These are phyloP conservation scores for Funneliformis geosporum DNA, from an alignment of 192 early-diverging fungal species.

Conservation along the genomic window DNA sequence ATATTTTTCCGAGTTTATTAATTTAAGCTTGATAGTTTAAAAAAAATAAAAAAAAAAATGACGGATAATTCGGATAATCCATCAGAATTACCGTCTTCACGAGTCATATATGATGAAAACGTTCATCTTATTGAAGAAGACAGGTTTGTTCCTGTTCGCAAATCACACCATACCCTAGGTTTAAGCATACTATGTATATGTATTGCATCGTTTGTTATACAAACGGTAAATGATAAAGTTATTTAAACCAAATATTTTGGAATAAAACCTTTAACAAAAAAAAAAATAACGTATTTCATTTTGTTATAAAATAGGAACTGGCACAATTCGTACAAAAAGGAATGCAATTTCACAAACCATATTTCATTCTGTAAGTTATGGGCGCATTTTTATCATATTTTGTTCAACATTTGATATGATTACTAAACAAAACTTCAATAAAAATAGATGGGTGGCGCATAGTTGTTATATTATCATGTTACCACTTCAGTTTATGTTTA, in stretches of 20 bases:
- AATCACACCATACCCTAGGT: not conserved
- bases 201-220: constrained; percentile 24
- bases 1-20: too few species aligned
- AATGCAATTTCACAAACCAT: constrained; percentile 60
- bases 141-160: not conserved
- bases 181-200: constrained; percentile 13
- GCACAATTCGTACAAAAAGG: constrained; percentile 61
- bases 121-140: not conserved
- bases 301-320: constrained; percentile 43
- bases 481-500: constrained; percentile 42
- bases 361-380: constrained; percentile 58
- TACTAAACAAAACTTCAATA: not conserved
- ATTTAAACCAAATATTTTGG: not conserved
- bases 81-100: not conserved
- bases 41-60: too few species aligned
- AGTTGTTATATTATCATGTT: constrained; percentile 43
- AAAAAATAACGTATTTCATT: not conserved
- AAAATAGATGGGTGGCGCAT: constrained; percentile 46
- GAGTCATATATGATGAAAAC: not conserved
- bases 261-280: not conserved
- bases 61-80: not conserved
- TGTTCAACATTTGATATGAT: not conserved
- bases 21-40: too few species aligned
- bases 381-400: constrained; percentile 23
- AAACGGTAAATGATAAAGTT: constrained; percentile 13